These are phyloP conservation scores for Aureoboletus auriporus DNA, from an alignment of 768 basidiomycete genomes.

Conservation along the genomic window DNA sequence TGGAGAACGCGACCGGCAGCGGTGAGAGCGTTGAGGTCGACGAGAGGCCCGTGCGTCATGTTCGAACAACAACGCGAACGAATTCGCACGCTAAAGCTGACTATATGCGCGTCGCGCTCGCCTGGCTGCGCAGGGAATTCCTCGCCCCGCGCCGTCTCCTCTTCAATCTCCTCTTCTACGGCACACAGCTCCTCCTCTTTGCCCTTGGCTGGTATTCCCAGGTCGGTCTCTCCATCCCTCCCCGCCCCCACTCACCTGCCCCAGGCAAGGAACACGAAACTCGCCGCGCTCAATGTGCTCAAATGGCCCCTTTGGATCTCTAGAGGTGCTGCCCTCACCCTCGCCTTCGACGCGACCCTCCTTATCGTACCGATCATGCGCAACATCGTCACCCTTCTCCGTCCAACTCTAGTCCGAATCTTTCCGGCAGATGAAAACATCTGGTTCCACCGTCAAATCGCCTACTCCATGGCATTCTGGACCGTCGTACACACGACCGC, in stretches of 20 bases:
- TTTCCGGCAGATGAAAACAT: slow-evolving; percentile 94
- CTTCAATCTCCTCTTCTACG: slow-evolving; percentile 80
- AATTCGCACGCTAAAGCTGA: background rate
- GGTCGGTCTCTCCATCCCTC: slow-evolving; percentile 32
- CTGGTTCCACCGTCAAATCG: slow-evolving; percentile 94
- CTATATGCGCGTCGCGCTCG: slow-evolving; percentile 5
- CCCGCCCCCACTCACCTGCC: slow-evolving; percentile 1
- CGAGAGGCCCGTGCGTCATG: slow-evolving; percentile 19
- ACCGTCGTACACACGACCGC: slow-evolving; percentile 89
- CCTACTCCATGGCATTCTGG: slow-evolving; percentile 93
- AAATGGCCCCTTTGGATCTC: slow-evolving; percentile 86
- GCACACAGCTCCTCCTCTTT: slow-evolving; percentile 69
- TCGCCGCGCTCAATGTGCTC: slow-evolving; percentile 76
- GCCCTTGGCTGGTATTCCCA: slow-evolving; percentile 88
- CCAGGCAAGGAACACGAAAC: slow-evolving; percentile 55
- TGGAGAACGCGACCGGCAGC: slow-evolving; percentile 64
- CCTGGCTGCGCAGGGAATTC: slow-evolving; percentile 73
- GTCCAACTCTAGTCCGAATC: slow-evolving; percentile 75
- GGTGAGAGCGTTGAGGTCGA: slow-evolving; percentile 62
- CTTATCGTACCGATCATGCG: slow-evolving; percentile 89
- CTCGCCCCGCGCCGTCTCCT: slow-evolving; percentile 56
- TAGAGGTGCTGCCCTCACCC: slow-evolving; percentile 86
- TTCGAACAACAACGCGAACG: background rate
- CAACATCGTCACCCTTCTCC: slow-evolving; percentile 79
- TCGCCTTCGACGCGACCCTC: slow-evolving; percentile 82